Base-by-base conservation (phyloP, 805 yeast species). In the Cyberlindnera amylophila region DNA sequence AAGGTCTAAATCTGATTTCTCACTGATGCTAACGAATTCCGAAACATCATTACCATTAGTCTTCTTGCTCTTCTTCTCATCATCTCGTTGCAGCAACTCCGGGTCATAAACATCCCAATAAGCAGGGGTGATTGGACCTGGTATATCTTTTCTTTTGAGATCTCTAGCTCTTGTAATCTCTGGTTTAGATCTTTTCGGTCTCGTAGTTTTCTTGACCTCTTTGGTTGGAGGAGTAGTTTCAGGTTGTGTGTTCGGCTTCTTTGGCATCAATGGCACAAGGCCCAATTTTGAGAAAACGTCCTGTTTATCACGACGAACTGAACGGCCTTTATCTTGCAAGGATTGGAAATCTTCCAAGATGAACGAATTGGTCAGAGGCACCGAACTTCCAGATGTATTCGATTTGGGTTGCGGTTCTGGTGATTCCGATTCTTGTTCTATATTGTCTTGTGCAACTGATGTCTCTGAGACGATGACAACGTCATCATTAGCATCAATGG, bases 61-160 rank as follows among this genome's bases (percentile, higher is more conserved):
- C n/a, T n/a, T n/a, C n/a, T n/a, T n/a, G n/a, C n/a, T n/a, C n/a
- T n/a, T n/a, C n/a, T n/a, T n/a, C n/a, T n/a, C 8, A 26, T 36
- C 15, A 33, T 12, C 9, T 30, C 34, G 23, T 38, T 41, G 1
- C 32, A 43, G 23, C 15, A 39, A 7, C 21, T 46, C 43, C 2
- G 44, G 41, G 15, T 51, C 53, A 34, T 53, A 54, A 0, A 30
- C 12, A 35, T 50, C 55, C 39, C 51, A 42, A 31, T 23, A 36
- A 2, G 49, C 36, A 4, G 50, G 52, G 6, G 51, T 45, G 3
- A 58, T 18, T 9, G 62, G 55, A 5, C 59, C 57, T 6, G 54
- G 55, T 7, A 44, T 36, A n/a, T 56, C 59, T 38, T 46, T 55
- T 32, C 46, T 48, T 30, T 43, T 52, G 16, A 13, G 31, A 7